Percentiles rank a stretch among this genome's conserved stretches.
These are phyloP conservation scores for Rhazya stricta DNA, from an alignment of 257 asterid species.

Conservation along the genomic window DNA sequence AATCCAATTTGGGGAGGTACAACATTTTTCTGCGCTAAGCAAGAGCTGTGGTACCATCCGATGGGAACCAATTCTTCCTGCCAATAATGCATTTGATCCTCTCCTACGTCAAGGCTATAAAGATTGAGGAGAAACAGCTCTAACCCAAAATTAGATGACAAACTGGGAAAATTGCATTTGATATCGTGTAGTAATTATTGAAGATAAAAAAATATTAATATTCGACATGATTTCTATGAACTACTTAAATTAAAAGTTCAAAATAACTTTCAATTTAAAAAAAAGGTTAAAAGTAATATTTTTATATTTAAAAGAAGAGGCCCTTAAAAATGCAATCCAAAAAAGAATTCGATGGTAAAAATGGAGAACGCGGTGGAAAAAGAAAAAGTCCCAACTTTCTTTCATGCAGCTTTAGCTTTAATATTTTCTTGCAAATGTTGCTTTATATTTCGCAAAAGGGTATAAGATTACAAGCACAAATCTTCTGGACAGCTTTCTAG, in stretches of 20 bases:
- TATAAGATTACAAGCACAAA: background rate
- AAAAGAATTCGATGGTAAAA: background rate
- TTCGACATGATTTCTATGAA: no score
- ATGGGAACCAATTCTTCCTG: background rate
- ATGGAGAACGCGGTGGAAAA: background rate
- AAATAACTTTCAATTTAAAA: no score
- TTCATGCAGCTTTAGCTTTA: background rate
- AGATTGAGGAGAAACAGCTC: background rate
- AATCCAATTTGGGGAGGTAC: background rate
- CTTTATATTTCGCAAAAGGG: background rate
- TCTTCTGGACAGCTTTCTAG: background rate
- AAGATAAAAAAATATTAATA: no score
- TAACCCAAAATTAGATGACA: background rate
- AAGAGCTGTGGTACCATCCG: background rate
- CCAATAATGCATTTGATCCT: constrained; percentile 1
- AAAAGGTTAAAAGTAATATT: no score
- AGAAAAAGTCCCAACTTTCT: background rate
- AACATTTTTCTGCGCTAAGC: background rate
- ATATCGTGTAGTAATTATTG: no score
- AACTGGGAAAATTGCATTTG: background rate
- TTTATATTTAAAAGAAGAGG: no score
- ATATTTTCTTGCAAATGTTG: background rate
- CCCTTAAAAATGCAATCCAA: no score
- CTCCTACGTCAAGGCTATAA: background rate
- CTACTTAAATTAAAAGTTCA: no score